Base-by-base conservation (phyloP, 768 basidiomycete genomes). In the Kwoniella mangroviensis region DNA sequence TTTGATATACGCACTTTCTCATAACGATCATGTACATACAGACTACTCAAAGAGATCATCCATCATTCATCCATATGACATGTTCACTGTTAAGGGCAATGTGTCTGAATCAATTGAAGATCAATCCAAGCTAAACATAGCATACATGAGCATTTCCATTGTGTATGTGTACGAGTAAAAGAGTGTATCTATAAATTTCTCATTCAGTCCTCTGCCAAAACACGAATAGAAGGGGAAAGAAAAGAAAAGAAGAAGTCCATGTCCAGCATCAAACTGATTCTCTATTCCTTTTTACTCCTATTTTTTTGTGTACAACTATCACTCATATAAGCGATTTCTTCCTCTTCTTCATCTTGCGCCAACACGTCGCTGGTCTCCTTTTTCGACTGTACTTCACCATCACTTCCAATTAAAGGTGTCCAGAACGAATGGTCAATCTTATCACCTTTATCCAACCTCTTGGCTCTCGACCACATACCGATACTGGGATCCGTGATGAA, bases 401-500 rank as follows among this genome's bases (percentile, higher is more conserved):
- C 52, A 21, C 51, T 43, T 40, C 64, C 19, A 22, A 15, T 40
- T 10, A 52, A 41, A 26, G 67, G 28, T 24, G 78, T 66, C 84
- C 72, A 89, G 69, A 79, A 67, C 13, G 59, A 28, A 59, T 73
- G 69, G 24, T 76, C 72, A n/a, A 83, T 71, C 61, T 75, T 73
- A 55, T 74, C 75, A 19, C 80, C 79, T 64, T 73, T 72, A 4
- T 73, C 69, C 6, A 69, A 68, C 28, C 95, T 85, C 83, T 98
- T 98, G 9, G 90, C 92, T 9, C 95, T 86, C 13, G 92, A 90
- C 82, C 91, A 96, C 73, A 98, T 89, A 2, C 94, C 94, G 34
- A 94, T 92, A 71, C 91, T 89, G 15, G 87, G 86, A 75, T 97
- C 94, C 28, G 93, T 89, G 65, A 99, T 97, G 81, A 99, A 99